phyloP scores from a whole-genome alignment of 495 filamentous ascomycete species.

The Chaetomium fimeti region DNA sequence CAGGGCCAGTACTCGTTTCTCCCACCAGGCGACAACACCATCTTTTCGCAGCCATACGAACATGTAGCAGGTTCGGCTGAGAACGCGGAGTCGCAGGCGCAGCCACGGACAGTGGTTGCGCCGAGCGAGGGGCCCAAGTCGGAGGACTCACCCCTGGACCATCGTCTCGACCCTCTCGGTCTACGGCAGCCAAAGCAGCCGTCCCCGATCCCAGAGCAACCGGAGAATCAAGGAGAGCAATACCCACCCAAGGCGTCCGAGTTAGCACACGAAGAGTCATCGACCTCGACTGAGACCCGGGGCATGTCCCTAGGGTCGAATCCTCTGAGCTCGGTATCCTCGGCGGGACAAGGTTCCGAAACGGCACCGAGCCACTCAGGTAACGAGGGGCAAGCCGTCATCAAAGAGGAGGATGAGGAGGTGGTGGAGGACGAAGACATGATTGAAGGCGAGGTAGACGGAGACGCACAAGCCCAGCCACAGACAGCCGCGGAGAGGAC shows the following conservation, averaged over 20 bases:
- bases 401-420: slow-evolving; percentile 58
- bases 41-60: slow-evolving; percentile 52
- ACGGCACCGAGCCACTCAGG: slow-evolving; percentile 29
- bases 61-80: slow-evolving; percentile 45
- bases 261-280: slow-evolving; percentile 45
- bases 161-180: slow-evolving; percentile 48
- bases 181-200: slow-evolving; percentile 45
- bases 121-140: slow-evolving; percentile 39
- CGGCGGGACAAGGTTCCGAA: slow-evolving; percentile 41
- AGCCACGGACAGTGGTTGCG: slow-evolving; percentile 42
- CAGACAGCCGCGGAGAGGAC: slow-evolving; percentile 68
- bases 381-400: slow-evolving; percentile 46
- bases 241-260: slow-evolving; percentile 46
- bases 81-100: slow-evolving; percentile 44
- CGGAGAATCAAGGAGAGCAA: slow-evolving; percentile 38
- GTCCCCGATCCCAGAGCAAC: slow-evolving; percentile 43
- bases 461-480: slow-evolving; percentile 47
- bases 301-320: slow-evolving; percentile 44
- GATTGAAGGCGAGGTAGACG: slow-evolving; percentile 47
- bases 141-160: slow-evolving; percentile 39
- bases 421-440: slow-evolving; percentile 52
- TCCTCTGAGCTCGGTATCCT: slow-evolving; percentile 44
- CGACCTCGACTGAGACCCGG: slow-evolving; percentile 43
- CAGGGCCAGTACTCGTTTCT: slow-evolving; percentile 58
- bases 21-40: slow-evolving; percentile 49